Evolutionary conservation across 805 yeast genomes (phyloP).

Genomic region (Kodamaea leandrae): DNA sequence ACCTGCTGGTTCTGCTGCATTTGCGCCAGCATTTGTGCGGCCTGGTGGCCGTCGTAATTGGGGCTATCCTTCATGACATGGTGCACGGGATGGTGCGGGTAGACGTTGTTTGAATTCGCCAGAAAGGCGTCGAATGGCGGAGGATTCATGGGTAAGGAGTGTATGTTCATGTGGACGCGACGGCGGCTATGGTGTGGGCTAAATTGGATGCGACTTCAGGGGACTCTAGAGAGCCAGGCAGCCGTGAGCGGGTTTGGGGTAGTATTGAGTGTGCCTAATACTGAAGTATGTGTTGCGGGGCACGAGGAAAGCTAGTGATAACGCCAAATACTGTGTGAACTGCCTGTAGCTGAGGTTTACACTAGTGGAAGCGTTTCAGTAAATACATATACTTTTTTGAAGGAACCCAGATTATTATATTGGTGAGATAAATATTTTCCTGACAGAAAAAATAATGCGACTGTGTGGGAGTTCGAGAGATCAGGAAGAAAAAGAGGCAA

Average conservation of each 20-base stretch:
- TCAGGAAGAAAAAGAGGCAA: conserved; percentile 1
- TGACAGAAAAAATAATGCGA: neutral
- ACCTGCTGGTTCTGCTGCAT: conserved; percentile 8
- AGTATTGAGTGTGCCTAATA: too few species aligned
- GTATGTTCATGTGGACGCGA: neutral
- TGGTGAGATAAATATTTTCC: conserved; percentile 3
- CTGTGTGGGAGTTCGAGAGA: conserved; percentile 1
- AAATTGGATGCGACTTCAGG: too few species aligned
- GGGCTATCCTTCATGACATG: conserved; percentile 8
- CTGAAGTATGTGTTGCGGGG: too few species aligned
- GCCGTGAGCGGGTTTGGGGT: too few species aligned
- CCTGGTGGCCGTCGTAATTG: conserved; percentile 8
- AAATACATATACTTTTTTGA: conserved; percentile 1
- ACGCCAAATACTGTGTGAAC: too few species aligned
- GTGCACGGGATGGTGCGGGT: conserved; percentile 11
- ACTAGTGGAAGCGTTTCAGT: neutral
- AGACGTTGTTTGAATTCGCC: conserved; percentile 6
- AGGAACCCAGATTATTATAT: conserved; percentile 1
- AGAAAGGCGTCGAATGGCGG: conserved; percentile 12
- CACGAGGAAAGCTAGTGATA: too few species aligned
- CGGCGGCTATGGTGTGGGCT: neutral
- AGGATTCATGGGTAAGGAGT: conserved; percentile 8
- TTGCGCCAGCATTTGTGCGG: conserved; percentile 8
- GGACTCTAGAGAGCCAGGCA: too few species aligned
- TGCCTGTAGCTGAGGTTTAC: too few species aligned